Conservation (phyloP, 202 grass and related monocot species). For the Saccharum hybrid region DNA sequence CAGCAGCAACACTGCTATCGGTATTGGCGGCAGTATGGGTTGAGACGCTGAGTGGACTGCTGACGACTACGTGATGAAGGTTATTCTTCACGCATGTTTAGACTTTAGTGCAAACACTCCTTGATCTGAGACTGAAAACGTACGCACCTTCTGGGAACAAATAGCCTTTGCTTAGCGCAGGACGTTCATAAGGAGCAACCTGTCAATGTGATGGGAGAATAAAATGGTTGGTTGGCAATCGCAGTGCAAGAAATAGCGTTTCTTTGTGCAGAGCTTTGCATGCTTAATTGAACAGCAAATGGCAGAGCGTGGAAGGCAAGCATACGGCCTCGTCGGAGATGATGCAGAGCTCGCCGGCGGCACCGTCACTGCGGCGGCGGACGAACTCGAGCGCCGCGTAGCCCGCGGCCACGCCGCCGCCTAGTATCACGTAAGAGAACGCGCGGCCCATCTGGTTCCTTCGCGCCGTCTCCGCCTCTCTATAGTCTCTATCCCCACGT, state of each 20-base stretch:
- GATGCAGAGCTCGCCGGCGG: constrained; percentile 83
- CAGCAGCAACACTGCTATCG: neutral
- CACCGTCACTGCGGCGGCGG: constrained; percentile 51
- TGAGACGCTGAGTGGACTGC: no score
- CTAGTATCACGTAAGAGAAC: constrained; percentile 79
- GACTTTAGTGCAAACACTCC: neutral
- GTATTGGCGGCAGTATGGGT: neutral
- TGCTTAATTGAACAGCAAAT: constrained; percentile 3
- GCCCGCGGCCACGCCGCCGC: constrained; percentile 91
- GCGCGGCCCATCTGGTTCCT: constrained; percentile 63
- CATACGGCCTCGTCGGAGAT: constrained; percentile 85
- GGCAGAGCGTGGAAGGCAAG: neutral
- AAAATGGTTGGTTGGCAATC: neutral
- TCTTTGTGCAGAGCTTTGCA: neutral
- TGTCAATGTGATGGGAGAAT: constrained; percentile 33
- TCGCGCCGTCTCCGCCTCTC: neutral
- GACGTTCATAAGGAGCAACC: constrained; percentile 97
- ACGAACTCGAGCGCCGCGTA: constrained; percentile 93
- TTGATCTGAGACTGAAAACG: no score
- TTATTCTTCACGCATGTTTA: neutral
- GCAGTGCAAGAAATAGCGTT: neutral
- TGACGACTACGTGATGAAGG: no score
- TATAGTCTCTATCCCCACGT: no score
- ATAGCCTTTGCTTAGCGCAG: constrained; percentile 95
- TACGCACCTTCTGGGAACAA: constrained; percentile 74